Percentiles rank a stretch among this genome's conserved stretches.
Conservation (phyloP, 495 filamentous ascomycete species). For the Tuber borchii region DNA sequence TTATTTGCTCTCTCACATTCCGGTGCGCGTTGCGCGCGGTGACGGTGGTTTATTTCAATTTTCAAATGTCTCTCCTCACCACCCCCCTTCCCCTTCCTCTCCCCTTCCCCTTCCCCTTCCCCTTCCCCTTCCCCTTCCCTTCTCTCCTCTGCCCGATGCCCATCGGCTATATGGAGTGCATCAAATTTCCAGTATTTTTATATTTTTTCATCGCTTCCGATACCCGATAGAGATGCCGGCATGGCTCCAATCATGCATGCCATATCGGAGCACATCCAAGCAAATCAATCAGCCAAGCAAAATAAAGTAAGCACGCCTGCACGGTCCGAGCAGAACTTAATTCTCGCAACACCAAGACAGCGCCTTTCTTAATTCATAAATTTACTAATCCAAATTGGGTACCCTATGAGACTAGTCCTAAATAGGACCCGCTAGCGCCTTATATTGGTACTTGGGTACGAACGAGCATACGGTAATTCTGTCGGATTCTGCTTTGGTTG, state of each 20-base stretch:
- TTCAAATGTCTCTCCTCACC: background rate
- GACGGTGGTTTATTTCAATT: background rate
- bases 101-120: background rate
- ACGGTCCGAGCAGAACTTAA: background rate
- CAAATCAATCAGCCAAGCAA: background rate
- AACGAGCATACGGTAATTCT: too few species aligned
- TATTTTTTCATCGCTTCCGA: background rate
- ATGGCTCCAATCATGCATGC: background rate
- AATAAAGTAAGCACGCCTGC: background rate
- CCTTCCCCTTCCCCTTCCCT: background rate
- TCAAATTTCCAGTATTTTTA: background rate
- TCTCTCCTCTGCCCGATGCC: background rate
- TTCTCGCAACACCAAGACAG: background rate
- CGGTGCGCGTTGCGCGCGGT: background rate
- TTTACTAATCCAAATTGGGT: background rate
- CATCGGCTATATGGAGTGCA: slow-evolving; percentile 4
- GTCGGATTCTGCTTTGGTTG: too few species aligned
- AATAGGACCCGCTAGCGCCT: background rate
- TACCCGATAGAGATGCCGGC: slow-evolving; percentile 2
- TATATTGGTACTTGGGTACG: background rate
- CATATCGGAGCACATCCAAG: background rate
- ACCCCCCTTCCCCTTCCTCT: background rate
- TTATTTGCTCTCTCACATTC: background rate
- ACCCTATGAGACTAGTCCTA: background rate
- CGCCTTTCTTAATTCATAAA: background rate